Evolutionary conservation across 2,329 filamentous ascomycete species (phyloP).

Genomic region (Incumbomyces lentus): DNA sequence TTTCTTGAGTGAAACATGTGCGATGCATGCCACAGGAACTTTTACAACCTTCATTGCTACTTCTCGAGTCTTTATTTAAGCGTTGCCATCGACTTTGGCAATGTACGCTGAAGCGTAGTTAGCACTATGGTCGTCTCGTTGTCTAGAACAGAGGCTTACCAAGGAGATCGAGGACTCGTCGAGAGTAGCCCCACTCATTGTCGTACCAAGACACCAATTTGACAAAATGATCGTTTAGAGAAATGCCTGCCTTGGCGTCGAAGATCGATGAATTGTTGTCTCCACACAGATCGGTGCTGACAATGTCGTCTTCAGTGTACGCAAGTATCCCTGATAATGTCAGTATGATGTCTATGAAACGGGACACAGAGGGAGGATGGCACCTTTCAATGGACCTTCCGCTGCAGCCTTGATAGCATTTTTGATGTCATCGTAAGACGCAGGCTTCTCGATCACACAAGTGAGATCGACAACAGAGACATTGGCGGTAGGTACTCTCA

Average conservation of each 20-base stretch:
- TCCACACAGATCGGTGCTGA: slow-evolving; percentile 89
- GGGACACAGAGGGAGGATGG: slow-evolving; percentile 23
- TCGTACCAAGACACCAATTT: slow-evolving; percentile 98
- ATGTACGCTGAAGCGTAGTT: slow-evolving; percentile 52
- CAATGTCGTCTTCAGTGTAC: slow-evolving; percentile 95
- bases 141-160: background rate
- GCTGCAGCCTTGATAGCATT: slow-evolving; percentile 75
- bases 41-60: no score
- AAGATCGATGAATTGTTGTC: slow-evolving; percentile 94
- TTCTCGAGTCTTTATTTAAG: background rate
- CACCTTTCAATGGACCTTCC: slow-evolving; percentile 76
- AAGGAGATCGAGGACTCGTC: slow-evolving; percentile 75
- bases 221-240: slow-evolving; percentile 96
- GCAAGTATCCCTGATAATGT: slow-evolving; percentile 61
- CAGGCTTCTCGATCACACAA: slow-evolving; percentile 82
- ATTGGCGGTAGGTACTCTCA: slow-evolving; percentile 98
- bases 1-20: no score
- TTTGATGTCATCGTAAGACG: slow-evolving; percentile 74
- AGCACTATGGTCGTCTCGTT: slow-evolving; percentile 22
- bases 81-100: slow-evolving; percentile 57
- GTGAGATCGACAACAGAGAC: slow-evolving; percentile 99
- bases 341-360: slow-evolving; percentile 16
- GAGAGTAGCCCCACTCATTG: slow-evolving; percentile 99
- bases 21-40: no score
- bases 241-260: slow-evolving; percentile 98